Evolutionary conservation across 768 basidiomycete genomes (phyloP).

Genomic region (Paxillus involutus): DNA sequence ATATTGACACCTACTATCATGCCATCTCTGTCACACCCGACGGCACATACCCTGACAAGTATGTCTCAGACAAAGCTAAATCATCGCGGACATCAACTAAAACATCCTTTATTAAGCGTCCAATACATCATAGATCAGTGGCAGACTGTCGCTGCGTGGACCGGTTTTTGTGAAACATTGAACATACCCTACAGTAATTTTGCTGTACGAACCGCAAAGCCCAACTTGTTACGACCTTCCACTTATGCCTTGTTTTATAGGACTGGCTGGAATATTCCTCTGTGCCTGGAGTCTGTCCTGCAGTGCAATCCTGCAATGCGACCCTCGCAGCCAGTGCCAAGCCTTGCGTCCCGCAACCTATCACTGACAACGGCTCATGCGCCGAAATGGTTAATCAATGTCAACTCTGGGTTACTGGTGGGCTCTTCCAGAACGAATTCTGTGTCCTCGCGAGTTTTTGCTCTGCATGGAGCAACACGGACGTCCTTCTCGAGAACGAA

Average conservation of each 20-base stretch:
- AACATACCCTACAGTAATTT: constrained; percentile 23
- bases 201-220: constrained; percentile 4
- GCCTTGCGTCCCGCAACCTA: constrained; percentile 20
- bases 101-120: constrained; percentile 3
- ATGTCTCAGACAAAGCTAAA: neutral
- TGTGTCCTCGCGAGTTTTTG: constrained; percentile 26
- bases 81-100: too few species aligned
- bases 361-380: constrained; percentile 22
- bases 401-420: constrained; percentile 16
- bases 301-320: constrained; percentile 11
- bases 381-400: constrained; percentile 15
- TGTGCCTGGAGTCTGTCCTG: constrained; percentile 17
- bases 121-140: constrained; percentile 7
- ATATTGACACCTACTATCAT: constrained; percentile 21
- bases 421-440: constrained; percentile 24
- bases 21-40: constrained; percentile 17
- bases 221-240: neutral
- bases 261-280: constrained; percentile 25
- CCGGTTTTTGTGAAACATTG: constrained; percentile 18
- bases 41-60: constrained; percentile 18
- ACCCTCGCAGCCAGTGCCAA: neutral
- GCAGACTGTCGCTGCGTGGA: constrained; percentile 22
- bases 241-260: constrained; percentile 4
- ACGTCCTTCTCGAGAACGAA: constrained; percentile 15
- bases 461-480: constrained; percentile 20